phyloP scores from a whole-genome alignment of 2,329 filamentous ascomycete genomes.

The Colletotrichum falcatum region DNA sequence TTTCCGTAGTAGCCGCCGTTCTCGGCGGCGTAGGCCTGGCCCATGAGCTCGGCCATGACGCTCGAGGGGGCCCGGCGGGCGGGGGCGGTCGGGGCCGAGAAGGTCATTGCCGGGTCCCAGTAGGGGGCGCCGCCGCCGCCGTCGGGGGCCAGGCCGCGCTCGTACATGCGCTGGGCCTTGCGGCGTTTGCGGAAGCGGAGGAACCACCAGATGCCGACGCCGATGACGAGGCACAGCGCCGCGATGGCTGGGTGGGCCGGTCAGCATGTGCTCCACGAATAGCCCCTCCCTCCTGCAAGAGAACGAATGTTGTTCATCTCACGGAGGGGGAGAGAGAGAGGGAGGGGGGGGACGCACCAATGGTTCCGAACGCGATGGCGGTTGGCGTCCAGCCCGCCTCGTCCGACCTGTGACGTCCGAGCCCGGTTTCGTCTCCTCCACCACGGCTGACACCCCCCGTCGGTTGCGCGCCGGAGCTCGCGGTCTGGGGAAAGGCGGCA shows the following conservation, averaged over 20 bases:
- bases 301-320: not conserved
- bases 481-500: constrained; percentile 13
- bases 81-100: constrained; percentile 23
- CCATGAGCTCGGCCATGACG: constrained; percentile 44
- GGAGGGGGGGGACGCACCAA: not conserved
- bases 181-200: constrained; percentile 30
- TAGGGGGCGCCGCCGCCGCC: not conserved
- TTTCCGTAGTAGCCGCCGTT: constrained; percentile 33
- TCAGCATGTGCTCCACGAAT: not conserved
- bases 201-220: constrained; percentile 38
- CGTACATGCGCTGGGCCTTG: constrained; percentile 13
- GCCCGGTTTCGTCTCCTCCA: constrained; percentile 25
- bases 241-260: constrained; percentile 29
- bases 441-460: not conserved
- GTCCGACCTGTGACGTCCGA: constrained; percentile 9
- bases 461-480: not conserved
- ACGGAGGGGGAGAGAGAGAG: not conserved
- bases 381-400: constrained; percentile 35
- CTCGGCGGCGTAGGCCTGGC: constrained; percentile 42
- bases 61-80: constrained; percentile 31
- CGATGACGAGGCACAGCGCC: constrained; percentile 29
- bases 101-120: constrained; percentile 28
- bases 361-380: constrained; percentile 38
- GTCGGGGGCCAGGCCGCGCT: constrained; percentile 9
- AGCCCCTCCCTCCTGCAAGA: too few species aligned